These are phyloP conservation scores for Capronia epimyces DNA, from an alignment of 2,329 filamentous ascomycete genomes.

Conservation along the genomic window DNA sequence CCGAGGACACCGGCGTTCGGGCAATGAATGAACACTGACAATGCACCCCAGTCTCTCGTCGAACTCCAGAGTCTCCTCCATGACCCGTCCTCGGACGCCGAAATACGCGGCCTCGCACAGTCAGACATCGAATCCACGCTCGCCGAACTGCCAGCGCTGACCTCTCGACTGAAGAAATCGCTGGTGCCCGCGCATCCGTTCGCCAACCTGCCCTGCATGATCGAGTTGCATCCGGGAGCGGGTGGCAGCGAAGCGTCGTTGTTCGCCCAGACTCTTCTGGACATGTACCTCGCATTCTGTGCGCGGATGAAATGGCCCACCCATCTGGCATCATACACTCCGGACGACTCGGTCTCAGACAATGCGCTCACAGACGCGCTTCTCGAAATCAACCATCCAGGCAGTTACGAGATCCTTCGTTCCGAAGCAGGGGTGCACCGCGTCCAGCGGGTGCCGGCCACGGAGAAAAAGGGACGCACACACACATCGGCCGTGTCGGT, in stretches of 20 bases:
- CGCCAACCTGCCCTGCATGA: constrained; percentile 77
- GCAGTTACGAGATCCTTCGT: constrained; percentile 75
- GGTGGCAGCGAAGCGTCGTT: constrained; percentile 87
- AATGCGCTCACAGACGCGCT: constrained; percentile 74
- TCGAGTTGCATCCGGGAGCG: constrained; percentile 88
- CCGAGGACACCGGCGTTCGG: constrained; percentile 6
- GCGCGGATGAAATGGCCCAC: constrained; percentile 60
- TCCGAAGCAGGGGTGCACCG: constrained; percentile 91
- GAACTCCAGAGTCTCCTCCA: constrained; percentile 73
- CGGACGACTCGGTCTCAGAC: constrained; percentile 57
- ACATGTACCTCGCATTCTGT: constrained; percentile 85
- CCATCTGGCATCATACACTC: constrained; percentile 73
- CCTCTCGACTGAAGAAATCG: constrained; percentile 64
- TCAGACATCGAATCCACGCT: constrained; percentile 67
- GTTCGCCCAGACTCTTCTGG: constrained; percentile 79
- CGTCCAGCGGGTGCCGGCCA: constrained; percentile 87
- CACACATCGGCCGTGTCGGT: constrained; percentile 92
- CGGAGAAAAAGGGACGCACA: constrained; percentile 82
- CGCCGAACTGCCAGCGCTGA: constrained; percentile 57
- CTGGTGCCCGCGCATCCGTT: constrained; percentile 88
- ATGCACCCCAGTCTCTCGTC: constrained; percentile 42
- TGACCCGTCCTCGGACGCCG: constrained; percentile 58
- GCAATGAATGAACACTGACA: constrained; percentile 9
- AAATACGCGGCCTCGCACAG: constrained; percentile 54
- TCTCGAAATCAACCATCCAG: constrained; percentile 69